phyloP scores from a whole-genome alignment of 2,329 filamentous ascomycete species.

The Xylaria sp. region DNA sequence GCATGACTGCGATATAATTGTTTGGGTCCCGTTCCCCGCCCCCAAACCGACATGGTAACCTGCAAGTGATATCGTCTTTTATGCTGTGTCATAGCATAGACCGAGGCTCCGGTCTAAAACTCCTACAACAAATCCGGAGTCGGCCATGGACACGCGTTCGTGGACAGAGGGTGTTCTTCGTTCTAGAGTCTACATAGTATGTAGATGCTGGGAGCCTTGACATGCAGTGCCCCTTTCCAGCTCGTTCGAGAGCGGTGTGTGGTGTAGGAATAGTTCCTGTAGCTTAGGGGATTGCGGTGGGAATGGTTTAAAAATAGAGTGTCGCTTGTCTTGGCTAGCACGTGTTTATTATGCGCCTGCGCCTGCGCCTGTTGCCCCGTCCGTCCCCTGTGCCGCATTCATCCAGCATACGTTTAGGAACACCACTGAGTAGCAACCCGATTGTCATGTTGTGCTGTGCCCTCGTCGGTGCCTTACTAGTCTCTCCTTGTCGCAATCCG shows the following conservation, averaged over 20 bases:
- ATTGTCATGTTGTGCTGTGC: not conserved
- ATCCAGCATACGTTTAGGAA: not conserved
- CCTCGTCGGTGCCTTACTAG: not conserved
- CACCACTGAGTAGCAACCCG: too few species aligned
- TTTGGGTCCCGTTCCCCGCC: not conserved
- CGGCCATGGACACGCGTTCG: slow-evolving; percentile 17
- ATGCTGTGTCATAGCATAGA: slow-evolving; percentile 2
- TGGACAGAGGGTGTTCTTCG: slow-evolving; percentile 3
- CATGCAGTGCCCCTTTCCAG: slow-evolving; percentile 5
- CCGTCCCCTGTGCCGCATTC: slow-evolving; percentile 8
- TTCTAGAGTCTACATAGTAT: not conserved
- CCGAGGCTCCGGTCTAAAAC: not conserved
- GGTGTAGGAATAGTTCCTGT: not conserved
- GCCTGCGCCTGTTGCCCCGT: slow-evolving; percentile 6
- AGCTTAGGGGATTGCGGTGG: slow-evolving; percentile 18
- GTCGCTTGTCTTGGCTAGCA: slow-evolving; percentile 25
- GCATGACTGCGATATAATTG: not conserved
- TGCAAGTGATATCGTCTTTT: not conserved
- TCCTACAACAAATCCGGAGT: too few species aligned
- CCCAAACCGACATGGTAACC: not conserved
- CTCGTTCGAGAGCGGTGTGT: slow-evolving; percentile 23
- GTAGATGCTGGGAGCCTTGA: slow-evolving; percentile 12
- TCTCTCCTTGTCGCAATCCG: not conserved
- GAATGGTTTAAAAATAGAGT: slow-evolving; percentile 37
- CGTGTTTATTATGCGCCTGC: slow-evolving; percentile 26